Conservation (phyloP, 2,329 filamentous ascomycete genomes). For the Exophiala xenobiotica region DNA sequence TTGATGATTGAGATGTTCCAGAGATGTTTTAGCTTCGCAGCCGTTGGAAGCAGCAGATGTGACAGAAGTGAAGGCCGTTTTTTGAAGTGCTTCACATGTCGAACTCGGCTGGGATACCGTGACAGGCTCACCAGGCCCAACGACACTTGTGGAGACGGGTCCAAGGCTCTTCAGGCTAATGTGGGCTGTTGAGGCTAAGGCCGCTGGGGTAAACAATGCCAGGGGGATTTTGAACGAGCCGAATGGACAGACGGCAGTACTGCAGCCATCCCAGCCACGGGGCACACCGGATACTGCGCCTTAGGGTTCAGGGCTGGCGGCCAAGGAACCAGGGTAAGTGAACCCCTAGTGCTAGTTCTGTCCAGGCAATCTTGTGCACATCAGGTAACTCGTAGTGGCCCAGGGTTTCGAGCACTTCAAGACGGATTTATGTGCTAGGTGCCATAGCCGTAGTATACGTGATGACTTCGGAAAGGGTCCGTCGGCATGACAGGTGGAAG, state of each 20-base stretch:
- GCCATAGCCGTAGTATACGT: background rate
- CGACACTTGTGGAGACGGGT: background rate
- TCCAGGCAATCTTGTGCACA: too few relatives aligned
- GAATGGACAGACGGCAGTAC: slow-evolving; percentile 3
- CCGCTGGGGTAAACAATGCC: background rate
- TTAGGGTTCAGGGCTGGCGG: background rate
- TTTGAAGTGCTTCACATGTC: slow-evolving; percentile 12
- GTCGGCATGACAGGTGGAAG: too few relatives aligned
- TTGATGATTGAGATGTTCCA: background rate
- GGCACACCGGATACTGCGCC: background rate
- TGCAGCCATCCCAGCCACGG: slow-evolving; percentile 5
- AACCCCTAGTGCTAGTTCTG: background rate
- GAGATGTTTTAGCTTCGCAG: background rate
- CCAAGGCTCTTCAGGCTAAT: background rate
- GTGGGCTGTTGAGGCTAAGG: background rate
- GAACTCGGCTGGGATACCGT: slow-evolving; percentile 7
- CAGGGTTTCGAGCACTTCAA: too few relatives aligned
- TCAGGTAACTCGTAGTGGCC: too few relatives aligned
- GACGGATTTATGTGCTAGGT: background rate
- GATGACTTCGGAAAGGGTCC: background rate
- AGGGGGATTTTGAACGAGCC: background rate
- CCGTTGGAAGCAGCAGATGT: background rate
- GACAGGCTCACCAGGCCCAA: slow-evolving; percentile 3
- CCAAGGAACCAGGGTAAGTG: background rate
- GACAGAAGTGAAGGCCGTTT: slow-evolving; percentile 5